Percentiles rank a stretch among this genome's conserved stretches.
Evolutionary conservation across 2,329 filamentous ascomycete genomes (phyloP).

Genomic region (Cladophialophora yegresii): DNA sequence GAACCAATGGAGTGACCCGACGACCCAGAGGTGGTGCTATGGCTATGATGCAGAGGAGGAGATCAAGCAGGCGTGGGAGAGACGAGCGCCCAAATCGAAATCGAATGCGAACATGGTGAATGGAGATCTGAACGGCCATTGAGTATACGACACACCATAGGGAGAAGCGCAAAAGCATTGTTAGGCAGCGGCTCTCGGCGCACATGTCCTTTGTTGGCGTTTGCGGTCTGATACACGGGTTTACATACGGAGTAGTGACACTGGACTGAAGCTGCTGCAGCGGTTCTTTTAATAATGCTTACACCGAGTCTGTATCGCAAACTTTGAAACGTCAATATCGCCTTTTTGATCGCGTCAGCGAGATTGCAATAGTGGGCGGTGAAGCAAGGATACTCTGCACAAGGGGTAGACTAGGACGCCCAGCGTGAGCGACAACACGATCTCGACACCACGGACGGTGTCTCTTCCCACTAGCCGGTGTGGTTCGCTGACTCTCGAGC

Average conservation of each 20-base stretch:
- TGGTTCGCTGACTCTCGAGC: conserved; percentile 29
- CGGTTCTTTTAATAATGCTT: not conserved
- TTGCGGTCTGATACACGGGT: not conserved
- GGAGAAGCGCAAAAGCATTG: not conserved
- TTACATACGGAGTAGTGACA: not conserved
- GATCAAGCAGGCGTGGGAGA: conserved; percentile 41
- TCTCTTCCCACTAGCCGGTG: conserved; percentile 33
- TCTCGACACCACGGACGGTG: conserved; percentile 24
- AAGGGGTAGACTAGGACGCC: not conserved
- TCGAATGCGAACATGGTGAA: conserved; percentile 6
- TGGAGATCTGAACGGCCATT: conserved; percentile 11
- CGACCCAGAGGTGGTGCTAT: conserved; percentile 53
- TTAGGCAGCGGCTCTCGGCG: not conserved
- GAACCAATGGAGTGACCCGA: conserved; percentile 54
- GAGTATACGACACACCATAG: too few relatives aligned
- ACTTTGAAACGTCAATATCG: not conserved
- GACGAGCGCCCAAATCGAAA: not conserved
- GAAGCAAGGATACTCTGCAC: not conserved
- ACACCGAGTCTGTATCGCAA: not conserved
- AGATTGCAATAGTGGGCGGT: not conserved
- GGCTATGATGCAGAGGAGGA: conserved; percentile 51
- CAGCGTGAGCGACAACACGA: not conserved
- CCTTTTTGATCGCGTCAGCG: not conserved
- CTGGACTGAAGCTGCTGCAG: not conserved
- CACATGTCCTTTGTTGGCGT: not conserved